Base-by-base conservation (phyloP, 2,329 filamentous ascomycete species). In the Ramichloridium luteum region DNA sequence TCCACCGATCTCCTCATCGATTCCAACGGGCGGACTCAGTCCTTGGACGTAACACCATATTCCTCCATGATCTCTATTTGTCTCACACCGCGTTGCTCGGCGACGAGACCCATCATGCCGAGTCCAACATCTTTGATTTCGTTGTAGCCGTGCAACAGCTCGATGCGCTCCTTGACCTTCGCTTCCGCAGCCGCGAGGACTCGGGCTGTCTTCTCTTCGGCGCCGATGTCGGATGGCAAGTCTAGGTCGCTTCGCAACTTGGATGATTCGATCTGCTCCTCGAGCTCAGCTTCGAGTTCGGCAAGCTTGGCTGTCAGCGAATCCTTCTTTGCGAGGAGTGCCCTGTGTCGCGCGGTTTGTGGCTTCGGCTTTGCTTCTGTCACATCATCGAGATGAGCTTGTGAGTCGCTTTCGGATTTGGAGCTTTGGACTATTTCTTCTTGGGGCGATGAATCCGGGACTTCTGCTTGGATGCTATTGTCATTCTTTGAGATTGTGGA, bases 41-140 rank as follows among this genome's bases (percentile, higher is more conserved):
- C 63, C 30, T 58, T 55, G 13, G 51, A 45, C 8, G 49, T 56
- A 26, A 67, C 51, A 25, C 57, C 62, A 46, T 62, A 65, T 36
- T 66, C 63, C 34, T 61, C 59, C 48, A 65, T 63, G 9, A 69
- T 55, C 17, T 61, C 57, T 31, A 56, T 50, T 32, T 72, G 62
- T 34, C 70, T 59, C 27, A 71, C 62, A 6, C 73, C 74, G 25
- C 73, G 58, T 38, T 67, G 63, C 36, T 82, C 77, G 3, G 77
- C 77, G 50, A 81, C 71, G 45, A 81, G 54, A 0, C 74, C 74
- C 56, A 80, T 66, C 16, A 82, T 48, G 0, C 74, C 76, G 46
- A 74, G 68, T 0, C 70, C 77, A 5, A 78, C 60, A 51, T 82
- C 77, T 40, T 75, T 73, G 44, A 80, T 72, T 51, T 80, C 76